Percentiles rank a stretch among this genome's conserved stretches.
Evolutionary conservation across 192 early-diverging fungal genomes (phyloP).

Genomic region (Borealophlyctis nickersoniae): DNA sequence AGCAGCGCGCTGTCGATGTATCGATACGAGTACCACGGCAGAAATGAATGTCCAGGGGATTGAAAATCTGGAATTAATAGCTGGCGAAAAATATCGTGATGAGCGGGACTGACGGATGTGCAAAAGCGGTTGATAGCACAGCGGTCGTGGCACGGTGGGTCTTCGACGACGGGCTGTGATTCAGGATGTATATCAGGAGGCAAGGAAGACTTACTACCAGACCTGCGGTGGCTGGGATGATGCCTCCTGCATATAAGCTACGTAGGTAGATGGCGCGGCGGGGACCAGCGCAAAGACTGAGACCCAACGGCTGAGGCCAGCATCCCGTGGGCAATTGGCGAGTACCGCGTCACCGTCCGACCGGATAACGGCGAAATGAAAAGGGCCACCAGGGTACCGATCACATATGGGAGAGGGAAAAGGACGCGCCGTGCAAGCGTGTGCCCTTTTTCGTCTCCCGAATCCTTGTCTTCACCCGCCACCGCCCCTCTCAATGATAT

Average conservation of each 20-base stretch:
- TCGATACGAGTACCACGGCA: slow-evolving; percentile 5
- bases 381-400: slow-evolving; percentile 13
- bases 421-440: slow-evolving; percentile 23
- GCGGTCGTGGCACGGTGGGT: slow-evolving; percentile 8
- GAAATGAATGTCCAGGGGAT: no score
- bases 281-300: slow-evolving; percentile 25
- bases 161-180: no score
- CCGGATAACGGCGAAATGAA: slow-evolving; percentile 14
- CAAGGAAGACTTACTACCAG: slow-evolving; percentile 25
- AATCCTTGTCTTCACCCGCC: slow-evolving; percentile 1
- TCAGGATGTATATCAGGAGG: slow-evolving; percentile 30
- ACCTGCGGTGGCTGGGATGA: slow-evolving; percentile 26
- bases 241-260: slow-evolving; percentile 24
- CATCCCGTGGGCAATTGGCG: slow-evolving; percentile 24
- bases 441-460: slow-evolving; percentile 4
- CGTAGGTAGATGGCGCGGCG: background rate
- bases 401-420: slow-evolving; percentile 16
- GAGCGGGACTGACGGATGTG: no score
- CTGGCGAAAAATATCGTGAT: no score
- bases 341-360: slow-evolving; percentile 25
- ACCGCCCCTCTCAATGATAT: slow-evolving; percentile 17
- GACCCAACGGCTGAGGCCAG: slow-evolving; percentile 19
- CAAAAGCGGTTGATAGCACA: slow-evolving; percentile 8
- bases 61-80: no score
- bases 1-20: background rate